phyloP scores from a whole-genome alignment of 2,329 filamentous ascomycete species.

The Rhexocercosporidium sp. region DNA sequence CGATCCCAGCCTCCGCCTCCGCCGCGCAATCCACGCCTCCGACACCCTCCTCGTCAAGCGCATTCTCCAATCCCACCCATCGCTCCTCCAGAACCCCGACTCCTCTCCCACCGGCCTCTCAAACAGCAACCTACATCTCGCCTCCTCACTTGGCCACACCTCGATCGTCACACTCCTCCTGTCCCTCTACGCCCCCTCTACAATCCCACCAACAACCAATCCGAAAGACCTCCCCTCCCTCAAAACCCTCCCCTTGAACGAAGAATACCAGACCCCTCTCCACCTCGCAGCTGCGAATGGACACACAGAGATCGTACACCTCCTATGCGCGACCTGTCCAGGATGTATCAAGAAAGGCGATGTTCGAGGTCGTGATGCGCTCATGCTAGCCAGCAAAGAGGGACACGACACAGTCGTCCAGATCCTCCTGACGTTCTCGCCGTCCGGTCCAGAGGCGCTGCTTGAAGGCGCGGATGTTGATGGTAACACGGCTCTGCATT shows the following conservation, averaged over 20 bases:
- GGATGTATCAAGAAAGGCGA: constrained; percentile 58
- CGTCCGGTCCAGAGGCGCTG: constrained; percentile 38
- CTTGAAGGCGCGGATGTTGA: constrained; percentile 65
- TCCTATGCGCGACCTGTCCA: constrained; percentile 70
- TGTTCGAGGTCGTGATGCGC: constrained; percentile 70
- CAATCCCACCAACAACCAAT: constrained; percentile 11
- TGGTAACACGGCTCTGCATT: constrained; percentile 88
- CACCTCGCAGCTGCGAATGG: constrained; percentile 76
- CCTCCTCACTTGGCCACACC: constrained; percentile 73
- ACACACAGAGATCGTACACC: constrained; percentile 74
- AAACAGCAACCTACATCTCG: constrained; percentile 85
- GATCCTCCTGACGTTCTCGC: constrained; percentile 65
- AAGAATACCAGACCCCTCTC: constrained; percentile 78
- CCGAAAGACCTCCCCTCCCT: constrained; percentile 7
- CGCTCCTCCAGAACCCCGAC: constrained; percentile 80
- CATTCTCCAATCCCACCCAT: constrained; percentile 75
- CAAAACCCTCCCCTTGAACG: constrained; percentile 68
- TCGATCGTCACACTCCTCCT: constrained; percentile 74
- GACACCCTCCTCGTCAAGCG: constrained; percentile 71
- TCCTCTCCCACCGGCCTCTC: constrained; percentile 65
- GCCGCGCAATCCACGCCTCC: constrained; percentile 82
- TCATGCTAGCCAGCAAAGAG: constrained; percentile 67
- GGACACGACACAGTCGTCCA: constrained; percentile 70
- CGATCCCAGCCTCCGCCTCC: constrained; percentile 75
- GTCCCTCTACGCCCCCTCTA: constrained; percentile 63